Evolutionary conservation across 768 basidiomycete genomes (phyloP), one percentile per base, ranked within the genome.

Genomic region (Panaeolus papilionaceus): DNA sequence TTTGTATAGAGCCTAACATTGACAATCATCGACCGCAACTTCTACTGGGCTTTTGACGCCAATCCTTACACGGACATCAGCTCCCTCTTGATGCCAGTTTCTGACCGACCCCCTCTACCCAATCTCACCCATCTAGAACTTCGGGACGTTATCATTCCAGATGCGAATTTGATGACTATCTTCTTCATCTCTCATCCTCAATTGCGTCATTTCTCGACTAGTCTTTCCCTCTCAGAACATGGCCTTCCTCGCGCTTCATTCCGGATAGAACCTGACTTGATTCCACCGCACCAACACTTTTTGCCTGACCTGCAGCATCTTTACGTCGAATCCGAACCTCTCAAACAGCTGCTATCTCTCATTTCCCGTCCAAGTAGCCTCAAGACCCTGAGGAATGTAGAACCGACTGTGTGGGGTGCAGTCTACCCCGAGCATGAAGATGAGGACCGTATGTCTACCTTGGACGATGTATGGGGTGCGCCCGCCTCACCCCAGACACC

Each of bases 391-490:
- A 61, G 62, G 7, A 39, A 63, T 12, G 26, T 73, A 5, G 70
- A 73, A 38, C 63, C 70, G 9, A 38, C 62, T 10, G 67, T 71
- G 33, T 73, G 72, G 72, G 20, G 64, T 39, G 65, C 65, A 11
- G 20, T 45, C 1, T 63, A 68, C 20, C 63, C 64, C 3, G 23
- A 61, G 14, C 42, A 67, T 1, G 54, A 64, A 9, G 67, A 69
- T 18, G 67, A 68, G 28, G 51, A 65, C 38, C 65, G 63, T 20
- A 65, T 70, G 23, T 61, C 67, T 6, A 65, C 67, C 0, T 58
- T 72, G 10, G 69, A 68, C 42, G 71, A 72, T 37, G 69, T 70
- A 26, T 72, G 71, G 71, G 69, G 69, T 23, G 40, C 64, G 1
- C 63, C 61, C 5, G 38, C 18, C 6, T 58, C 54, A 58, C 54